Conservation (phyloP, 2,329 filamentous ascomycete genomes). For the Fusarium pilosicola region DNA sequence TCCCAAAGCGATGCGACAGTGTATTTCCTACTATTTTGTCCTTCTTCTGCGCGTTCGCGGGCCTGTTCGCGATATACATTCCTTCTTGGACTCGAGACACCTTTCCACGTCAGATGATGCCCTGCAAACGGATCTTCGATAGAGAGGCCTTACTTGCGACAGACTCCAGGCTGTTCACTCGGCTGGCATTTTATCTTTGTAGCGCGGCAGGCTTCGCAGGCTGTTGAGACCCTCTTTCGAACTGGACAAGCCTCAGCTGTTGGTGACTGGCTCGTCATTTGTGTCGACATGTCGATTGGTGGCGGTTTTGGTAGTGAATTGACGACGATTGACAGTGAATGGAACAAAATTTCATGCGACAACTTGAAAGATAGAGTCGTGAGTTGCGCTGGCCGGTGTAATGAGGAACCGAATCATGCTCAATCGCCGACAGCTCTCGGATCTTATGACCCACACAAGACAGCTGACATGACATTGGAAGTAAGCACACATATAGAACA, state of each 20-base stretch:
- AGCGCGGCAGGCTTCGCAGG: conserved; percentile 64
- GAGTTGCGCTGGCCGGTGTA: conserved; percentile 22
- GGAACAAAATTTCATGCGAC: neutral
- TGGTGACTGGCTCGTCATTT: conserved; percentile 28
- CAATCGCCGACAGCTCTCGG: conserved; percentile 32
- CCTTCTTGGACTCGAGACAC: conserved; percentile 62
- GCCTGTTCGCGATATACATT: conserved; percentile 62
- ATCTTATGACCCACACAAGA: conserved; percentile 10
- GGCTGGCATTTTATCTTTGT: conserved; percentile 65
- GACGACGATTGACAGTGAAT: neutral
- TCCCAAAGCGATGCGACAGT: neutral
- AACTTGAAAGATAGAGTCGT: neutral
- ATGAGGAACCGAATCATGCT: conserved; percentile 24
- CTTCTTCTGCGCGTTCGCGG: conserved; percentile 61
- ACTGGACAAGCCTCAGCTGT: conserved; percentile 10
- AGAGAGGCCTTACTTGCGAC: conserved; percentile 57
- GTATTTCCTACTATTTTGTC: conserved; percentile 51
- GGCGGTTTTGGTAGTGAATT: neutral
- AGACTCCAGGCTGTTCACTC: conserved; percentile 59
- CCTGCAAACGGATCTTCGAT: neutral
- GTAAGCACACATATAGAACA: neutral
- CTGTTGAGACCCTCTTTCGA: conserved; percentile 51
- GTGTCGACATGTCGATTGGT: neutral
- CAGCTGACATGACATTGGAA: neutral
- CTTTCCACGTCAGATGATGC: conserved; percentile 45